phyloP scores from a whole-genome alignment of 441 rosid species.

The Eugenia klotzschiana region DNA sequence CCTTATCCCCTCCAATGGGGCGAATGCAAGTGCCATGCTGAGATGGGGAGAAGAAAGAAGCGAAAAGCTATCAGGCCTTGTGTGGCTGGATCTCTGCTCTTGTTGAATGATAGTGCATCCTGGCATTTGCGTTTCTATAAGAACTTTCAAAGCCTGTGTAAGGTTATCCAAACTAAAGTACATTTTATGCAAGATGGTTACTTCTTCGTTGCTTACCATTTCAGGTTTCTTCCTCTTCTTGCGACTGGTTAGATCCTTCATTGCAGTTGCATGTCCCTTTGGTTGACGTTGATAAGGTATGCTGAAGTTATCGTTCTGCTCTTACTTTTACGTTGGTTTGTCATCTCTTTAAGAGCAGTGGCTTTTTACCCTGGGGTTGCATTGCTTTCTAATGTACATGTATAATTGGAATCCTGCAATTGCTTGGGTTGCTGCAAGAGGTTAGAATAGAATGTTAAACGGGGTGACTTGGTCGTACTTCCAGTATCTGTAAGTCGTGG shows the following conservation, averaged over 20 bases:
- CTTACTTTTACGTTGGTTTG: background rate
- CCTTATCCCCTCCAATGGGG: background rate
- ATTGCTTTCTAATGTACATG: background rate
- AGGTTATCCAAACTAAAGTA: background rate
- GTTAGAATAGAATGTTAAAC: background rate
- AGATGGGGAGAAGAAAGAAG: background rate
- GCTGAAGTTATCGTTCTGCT: background rate
- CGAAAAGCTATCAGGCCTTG: background rate
- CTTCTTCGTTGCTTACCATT: constrained; percentile 1
- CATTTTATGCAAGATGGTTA: background rate
- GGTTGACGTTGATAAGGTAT: constrained; percentile 94
- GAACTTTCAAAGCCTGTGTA: background rate
- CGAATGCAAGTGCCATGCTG: background rate
- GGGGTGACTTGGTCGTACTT: background rate
- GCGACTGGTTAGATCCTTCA: constrained; percentile 61
- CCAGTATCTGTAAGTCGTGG: background rate
- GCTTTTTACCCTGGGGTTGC: background rate
- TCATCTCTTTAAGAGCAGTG: background rate
- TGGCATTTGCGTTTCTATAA: background rate
- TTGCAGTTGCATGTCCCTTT: constrained; percentile 73
- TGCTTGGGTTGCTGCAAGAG: background rate
- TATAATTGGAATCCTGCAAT: background rate
- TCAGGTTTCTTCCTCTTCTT: constrained; percentile 41
- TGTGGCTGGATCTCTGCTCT: background rate
- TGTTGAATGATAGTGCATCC: background rate